Percentiles rank a stretch among this genome's conserved stretches.
phyloP scores from a whole-genome alignment of 2,329 filamentous ascomycete genomes.

The Lachnellula cervina region DNA sequence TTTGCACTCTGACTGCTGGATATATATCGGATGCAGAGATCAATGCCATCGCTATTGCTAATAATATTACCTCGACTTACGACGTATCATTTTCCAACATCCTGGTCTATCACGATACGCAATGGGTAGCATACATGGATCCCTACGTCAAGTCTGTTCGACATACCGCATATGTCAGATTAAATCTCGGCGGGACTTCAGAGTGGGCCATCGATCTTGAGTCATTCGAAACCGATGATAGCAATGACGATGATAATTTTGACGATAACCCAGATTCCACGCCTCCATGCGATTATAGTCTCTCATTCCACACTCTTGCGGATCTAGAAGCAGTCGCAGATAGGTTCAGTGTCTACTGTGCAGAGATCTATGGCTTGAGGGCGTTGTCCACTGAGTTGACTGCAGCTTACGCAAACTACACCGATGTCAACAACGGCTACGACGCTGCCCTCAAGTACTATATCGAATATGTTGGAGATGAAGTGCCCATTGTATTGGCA shows the following conservation, averaged over 20 bases:
- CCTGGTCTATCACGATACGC: slow-evolving; percentile 23
- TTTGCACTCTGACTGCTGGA: slow-evolving; percentile 32
- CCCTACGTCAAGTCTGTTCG: slow-evolving; percentile 21
- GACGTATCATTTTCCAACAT: slow-evolving; percentile 21
- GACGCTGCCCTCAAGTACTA: slow-evolving; percentile 12
- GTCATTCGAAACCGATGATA: neutral
- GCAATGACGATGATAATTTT: neutral
- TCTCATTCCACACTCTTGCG: slow-evolving; percentile 2
- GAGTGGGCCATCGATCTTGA: slow-evolving; percentile 35
- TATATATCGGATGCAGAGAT: slow-evolving; percentile 35
- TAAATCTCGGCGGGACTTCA: slow-evolving; percentile 28
- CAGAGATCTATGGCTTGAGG: slow-evolving; percentile 4
- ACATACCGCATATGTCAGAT: slow-evolving; percentile 12
- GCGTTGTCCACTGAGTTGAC: neutral
- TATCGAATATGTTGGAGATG: slow-evolving; percentile 9
- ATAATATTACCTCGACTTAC: slow-evolving; percentile 22
- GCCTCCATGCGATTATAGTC: slow-evolving; percentile 2
- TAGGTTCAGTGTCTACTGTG: slow-evolving; percentile 3
- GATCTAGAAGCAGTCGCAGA: slow-evolving; percentile 1
- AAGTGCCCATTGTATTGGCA: slow-evolving; percentile 1
- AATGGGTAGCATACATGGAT: slow-evolving; percentile 30
- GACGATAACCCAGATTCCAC: neutral
- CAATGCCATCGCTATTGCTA: slow-evolving; percentile 26
- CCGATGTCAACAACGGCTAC: slow-evolving; percentile 8
- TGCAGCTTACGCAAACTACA: slow-evolving; percentile 4